phyloP scores from a whole-genome alignment of 331 rosid genomes.

The Spiraea crenata region DNA sequence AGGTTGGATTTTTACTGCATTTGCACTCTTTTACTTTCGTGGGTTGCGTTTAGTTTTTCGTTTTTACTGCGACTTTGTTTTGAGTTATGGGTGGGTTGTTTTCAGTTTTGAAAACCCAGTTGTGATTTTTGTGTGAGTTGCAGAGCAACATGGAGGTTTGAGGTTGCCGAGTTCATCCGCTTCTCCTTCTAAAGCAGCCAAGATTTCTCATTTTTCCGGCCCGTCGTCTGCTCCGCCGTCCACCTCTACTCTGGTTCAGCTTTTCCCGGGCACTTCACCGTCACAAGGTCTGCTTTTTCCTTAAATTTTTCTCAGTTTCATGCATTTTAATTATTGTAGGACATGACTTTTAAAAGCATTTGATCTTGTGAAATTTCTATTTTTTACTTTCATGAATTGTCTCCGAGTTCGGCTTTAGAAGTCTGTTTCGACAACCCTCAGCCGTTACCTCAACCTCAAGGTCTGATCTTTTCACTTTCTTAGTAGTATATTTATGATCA shows the following conservation, averaged over 20 bases:
- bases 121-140: not conserved
- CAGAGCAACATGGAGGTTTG: not conserved
- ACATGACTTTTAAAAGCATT: too few relatives aligned
- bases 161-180: not conserved
- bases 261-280: not conserved
- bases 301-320: not conserved
- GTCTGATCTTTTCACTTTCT: not conserved
- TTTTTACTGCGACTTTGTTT: too few relatives aligned
- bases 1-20: not conserved
- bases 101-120: not conserved
- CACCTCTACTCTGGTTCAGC: not conserved
- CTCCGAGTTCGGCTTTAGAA: not conserved
- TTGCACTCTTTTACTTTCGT: not conserved
- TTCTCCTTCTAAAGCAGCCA: not conserved
- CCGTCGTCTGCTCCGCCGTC: conserved; percentile 6
- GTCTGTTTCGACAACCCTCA: not conserved
- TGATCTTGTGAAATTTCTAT: too few relatives aligned
- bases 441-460: not conserved
- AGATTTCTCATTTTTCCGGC: conserved; percentile 7
- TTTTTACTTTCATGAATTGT: too few relatives aligned
- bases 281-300: not conserved
- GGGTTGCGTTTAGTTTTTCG: not conserved
- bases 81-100: not conserved
- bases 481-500: not conserved
- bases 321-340: not conserved